Conservation (phyloP, 768 basidiomycete species). For the Rhodotorula sphaerocarpa region DNA sequence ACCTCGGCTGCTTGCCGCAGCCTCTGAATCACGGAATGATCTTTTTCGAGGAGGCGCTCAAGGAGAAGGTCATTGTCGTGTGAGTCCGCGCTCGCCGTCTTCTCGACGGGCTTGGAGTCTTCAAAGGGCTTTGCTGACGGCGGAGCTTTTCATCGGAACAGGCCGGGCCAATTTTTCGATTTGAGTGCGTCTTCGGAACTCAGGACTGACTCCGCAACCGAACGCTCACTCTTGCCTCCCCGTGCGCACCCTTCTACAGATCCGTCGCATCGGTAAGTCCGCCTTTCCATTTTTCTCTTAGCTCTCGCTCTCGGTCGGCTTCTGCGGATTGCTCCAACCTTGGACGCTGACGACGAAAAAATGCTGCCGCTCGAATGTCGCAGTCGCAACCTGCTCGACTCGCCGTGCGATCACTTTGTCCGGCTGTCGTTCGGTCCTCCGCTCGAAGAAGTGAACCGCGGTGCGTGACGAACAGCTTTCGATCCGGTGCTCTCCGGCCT, state of each 20-base stretch:
- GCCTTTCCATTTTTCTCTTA: neutral
- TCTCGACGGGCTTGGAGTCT: slow-evolving; percentile 68
- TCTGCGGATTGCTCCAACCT: too few species aligned
- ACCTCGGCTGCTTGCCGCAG: slow-evolving; percentile 39
- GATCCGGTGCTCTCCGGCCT: slow-evolving; percentile 56
- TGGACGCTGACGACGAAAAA: too few species aligned
- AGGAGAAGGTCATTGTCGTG: slow-evolving; percentile 31
- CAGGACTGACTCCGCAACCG: too few species aligned
- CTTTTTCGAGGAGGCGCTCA: slow-evolving; percentile 55
- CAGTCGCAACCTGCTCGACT: slow-evolving; percentile 70
- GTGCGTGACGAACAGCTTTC: slow-evolving; percentile 56
- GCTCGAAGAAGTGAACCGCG: slow-evolving; percentile 24
- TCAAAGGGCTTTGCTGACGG: neutral
- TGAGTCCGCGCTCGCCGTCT: slow-evolving; percentile 7
- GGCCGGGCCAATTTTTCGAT: slow-evolving; percentile 40
- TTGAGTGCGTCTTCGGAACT: too few species aligned
- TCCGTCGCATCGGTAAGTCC: slow-evolving; percentile 49
- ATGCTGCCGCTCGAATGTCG: too few species aligned
- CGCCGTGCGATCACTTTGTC: slow-evolving; percentile 82
- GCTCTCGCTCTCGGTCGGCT: too few species aligned
- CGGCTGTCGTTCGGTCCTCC: slow-evolving; percentile 53
- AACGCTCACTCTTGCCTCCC: too few species aligned
- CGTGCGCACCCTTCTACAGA: slow-evolving; percentile 25
- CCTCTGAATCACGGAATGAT: slow-evolving; percentile 84
- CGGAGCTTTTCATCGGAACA: neutral